Evolutionary conservation across 2,329 filamentous ascomycete genomes (phyloP).

Genomic region (Colletotrichum australisinense): DNA sequence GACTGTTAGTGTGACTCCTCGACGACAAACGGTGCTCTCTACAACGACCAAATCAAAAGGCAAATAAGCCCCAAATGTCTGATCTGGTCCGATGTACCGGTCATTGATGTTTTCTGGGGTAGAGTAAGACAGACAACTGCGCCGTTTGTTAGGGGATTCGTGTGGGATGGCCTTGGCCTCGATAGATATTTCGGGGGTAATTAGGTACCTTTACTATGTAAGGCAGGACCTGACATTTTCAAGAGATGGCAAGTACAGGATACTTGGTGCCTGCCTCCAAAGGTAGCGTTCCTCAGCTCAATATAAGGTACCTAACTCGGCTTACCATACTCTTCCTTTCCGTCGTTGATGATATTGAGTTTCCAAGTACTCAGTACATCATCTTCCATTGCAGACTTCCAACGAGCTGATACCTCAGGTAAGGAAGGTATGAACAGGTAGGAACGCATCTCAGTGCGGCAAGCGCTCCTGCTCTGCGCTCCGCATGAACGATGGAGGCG

Average conservation of each 20-base stretch:
- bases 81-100: neutral
- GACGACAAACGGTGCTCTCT: conserved; percentile 11
- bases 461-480: conserved; percentile 22
- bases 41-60: neutral
- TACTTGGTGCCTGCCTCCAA: neutral
- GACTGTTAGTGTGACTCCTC: conserved; percentile 31
- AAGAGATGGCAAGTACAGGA: neutral
- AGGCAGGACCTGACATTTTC: neutral
- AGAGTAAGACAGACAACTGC: neutral
- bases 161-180: neutral
- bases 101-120: neutral
- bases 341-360: neutral
- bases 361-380: neutral
- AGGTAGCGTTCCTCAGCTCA: neutral
- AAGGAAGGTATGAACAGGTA: neutral
- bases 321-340: neutral
- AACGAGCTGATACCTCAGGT: neutral
- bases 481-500: conserved; percentile 24
- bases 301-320: neutral
- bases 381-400: neutral
- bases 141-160: neutral
- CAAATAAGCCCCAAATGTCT: neutral
- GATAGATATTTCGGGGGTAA: neutral
- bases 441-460: neutral
- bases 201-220: neutral